Percentiles rank a stretch among this genome's conserved stretches.
Conservation (phyloP, 345 rosid species). For the Pistacia atlantica region DNA sequence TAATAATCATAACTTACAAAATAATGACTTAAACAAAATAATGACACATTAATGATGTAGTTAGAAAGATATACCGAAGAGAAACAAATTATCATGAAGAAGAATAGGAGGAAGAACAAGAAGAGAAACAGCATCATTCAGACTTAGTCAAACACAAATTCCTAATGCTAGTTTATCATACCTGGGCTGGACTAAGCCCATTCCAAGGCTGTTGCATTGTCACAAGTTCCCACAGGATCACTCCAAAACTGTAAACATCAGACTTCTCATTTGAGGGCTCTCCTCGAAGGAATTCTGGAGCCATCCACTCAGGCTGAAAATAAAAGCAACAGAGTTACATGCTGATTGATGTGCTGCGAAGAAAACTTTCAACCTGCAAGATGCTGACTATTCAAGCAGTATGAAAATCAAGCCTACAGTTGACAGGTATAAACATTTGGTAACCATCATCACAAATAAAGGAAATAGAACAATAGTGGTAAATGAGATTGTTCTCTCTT, state of each 20-base stretch:
- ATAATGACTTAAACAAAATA: neutral
- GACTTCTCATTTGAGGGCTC: conserved; percentile 98
- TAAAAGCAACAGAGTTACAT: conserved; percentile 43
- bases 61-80: neutral
- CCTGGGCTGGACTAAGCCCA: conserved; percentile 96
- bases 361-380: conserved; percentile 32
- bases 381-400: conserved; percentile 21
- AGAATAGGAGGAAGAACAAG: neutral
- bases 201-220: conserved; percentile 94
- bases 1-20: neutral
- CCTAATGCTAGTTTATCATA: conserved; percentile 21
- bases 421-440: neutral
- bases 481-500: neutral
- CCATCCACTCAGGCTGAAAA: conserved; percentile 99
- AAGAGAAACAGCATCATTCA: neutral
- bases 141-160: neutral
- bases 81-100: neutral
- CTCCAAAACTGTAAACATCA: conserved; percentile 93
- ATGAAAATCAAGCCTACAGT: neutral
- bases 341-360: conserved; percentile 40
- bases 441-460: neutral
- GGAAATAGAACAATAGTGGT: neutral
- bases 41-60: neutral
- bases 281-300: conserved; percentile 97
- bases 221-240: conserved; percentile 89